Conservation (phyloP, 2,329 filamentous ascomycete species). For the Scedosporium aurantiacum region DNA sequence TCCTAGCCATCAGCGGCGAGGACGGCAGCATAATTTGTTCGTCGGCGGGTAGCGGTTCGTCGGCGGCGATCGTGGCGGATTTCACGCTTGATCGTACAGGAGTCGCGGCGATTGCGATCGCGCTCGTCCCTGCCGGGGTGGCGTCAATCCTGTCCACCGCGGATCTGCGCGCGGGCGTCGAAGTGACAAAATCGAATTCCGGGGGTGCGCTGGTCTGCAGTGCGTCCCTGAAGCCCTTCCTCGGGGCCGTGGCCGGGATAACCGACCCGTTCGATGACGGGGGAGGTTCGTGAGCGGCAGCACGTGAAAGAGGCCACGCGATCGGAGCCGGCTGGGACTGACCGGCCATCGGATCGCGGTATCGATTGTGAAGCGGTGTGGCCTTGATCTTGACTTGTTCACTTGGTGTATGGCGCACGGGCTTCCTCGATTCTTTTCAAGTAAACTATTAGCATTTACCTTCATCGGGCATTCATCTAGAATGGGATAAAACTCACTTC, state of each 20-base stretch:
- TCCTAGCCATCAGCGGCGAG: slow-evolving; percentile 22
- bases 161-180: slow-evolving; percentile 15
- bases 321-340: neutral
- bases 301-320: neutral
- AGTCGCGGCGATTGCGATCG: neutral
- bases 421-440: slow-evolving; percentile 41
- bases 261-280: slow-evolving; percentile 16
- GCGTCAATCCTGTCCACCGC: slow-evolving; percentile 7
- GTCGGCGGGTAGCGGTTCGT: slow-evolving; percentile 10
- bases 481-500: slow-evolving; percentile 31
- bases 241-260: slow-evolving; percentile 30
- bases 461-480: neutral
- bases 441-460: slow-evolving; percentile 17
- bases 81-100: neutral
- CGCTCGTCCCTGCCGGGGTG: slow-evolving; percentile 8
- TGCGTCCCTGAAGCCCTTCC: slow-evolving; percentile 19
- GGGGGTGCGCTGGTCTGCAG: slow-evolving; percentile 20
- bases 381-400: slow-evolving; percentile 42
- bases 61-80: neutral
- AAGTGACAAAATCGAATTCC: slow-evolving; percentile 17
- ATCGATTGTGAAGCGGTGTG: slow-evolving; percentile 44
- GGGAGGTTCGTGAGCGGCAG: neutral
- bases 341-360: slow-evolving; percentile 5
- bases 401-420: slow-evolving; percentile 24
- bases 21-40: slow-evolving; percentile 21